Evolutionary conservation across 1,284 basidiomycete genomes (phyloP), one percentile per base, ranked within the genome.

Genomic region (Puccinia horiana): DNA sequence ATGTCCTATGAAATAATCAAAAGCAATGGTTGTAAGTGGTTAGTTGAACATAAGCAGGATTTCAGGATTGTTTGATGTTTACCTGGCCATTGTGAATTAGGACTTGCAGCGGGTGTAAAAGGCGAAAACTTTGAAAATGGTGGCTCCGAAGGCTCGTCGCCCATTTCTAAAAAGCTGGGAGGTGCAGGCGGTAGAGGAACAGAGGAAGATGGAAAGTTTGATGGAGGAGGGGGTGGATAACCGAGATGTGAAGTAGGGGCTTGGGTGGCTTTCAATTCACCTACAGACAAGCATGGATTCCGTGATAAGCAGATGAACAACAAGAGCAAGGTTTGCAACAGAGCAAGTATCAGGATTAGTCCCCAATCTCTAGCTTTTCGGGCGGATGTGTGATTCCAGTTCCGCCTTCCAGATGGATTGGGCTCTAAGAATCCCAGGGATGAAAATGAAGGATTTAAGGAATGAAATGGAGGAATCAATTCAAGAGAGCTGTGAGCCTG

Each of bases 101-200:
- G 63, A 69, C 76, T 78, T 20, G 58, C 14, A 42, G 42, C 44
- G 37, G 76, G 76, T 40, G 76, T 78, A 23, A 78, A 69, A 2
- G 76, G 76, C 5, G 76, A 78, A 52, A 78, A 78, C 52, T 63
- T 69, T 1, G 76, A 78, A 20, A 65, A 44, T 29, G 63, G 63
- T 35, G 63, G 58, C 23, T 76, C 42, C 26, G 54, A 35, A 3
- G 47, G 1, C 35, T 69, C 47, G 14, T 49, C 63, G 12, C n/a
- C 26, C 35, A 49, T 67, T 32, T 65, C 76, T 16, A 23, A 20
- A 52, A 69, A 49, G 47, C 49, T 65, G 18, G 58, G 40, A 9
- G 49, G 35, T 61, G 74, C 20, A 20, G 29, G 40, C 29, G 52
- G 56, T 58, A 67, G 29, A 14, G 35, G 40, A 49, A 20, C 29